These are phyloP conservation scores for Boletus reticuloceps DNA, from an alignment of 768 basidiomycete species.

Conservation along the genomic window DNA sequence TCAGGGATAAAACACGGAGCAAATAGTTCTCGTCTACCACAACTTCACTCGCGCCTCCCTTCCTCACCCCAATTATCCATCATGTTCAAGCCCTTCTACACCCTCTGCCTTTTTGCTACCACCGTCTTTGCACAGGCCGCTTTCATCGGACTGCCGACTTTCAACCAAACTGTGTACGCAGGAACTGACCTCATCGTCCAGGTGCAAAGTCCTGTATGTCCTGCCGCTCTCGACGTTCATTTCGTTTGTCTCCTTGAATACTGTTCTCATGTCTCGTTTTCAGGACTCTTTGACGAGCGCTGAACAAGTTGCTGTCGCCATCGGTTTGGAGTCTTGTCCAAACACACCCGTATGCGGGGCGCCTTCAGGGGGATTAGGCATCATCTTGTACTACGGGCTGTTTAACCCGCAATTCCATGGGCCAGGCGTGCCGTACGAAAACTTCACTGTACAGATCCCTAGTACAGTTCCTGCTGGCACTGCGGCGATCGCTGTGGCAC, in stretches of 20 bases:
- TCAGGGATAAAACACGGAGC: constrained; percentile 5
- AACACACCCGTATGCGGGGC: constrained; percentile 17
- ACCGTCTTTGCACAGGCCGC: constrained; percentile 41
- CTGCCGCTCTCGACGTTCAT: neutral
- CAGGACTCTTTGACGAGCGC: constrained; percentile 39
- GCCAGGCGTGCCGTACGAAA: constrained; percentile 37
- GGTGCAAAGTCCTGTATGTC: constrained; percentile 46
- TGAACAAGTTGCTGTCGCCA: constrained; percentile 44
- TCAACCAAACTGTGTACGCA: constrained; percentile 27
- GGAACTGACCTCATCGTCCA: constrained; percentile 43
- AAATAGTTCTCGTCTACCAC: neutral
- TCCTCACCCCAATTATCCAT: neutral
- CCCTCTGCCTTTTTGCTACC: constrained; percentile 29
- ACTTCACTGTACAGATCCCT: constrained; percentile 44
- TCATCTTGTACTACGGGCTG: constrained; percentile 46
- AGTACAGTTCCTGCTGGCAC: constrained; percentile 22
- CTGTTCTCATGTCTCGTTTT: neutral
- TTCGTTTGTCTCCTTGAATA: neutral
- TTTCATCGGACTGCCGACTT: constrained; percentile 38
- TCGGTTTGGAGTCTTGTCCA: constrained; percentile 43
- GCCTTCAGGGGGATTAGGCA: constrained; percentile 35
- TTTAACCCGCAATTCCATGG: constrained; percentile 35
- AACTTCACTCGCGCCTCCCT: neutral
- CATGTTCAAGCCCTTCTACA: constrained; percentile 18
- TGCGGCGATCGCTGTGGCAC: constrained; percentile 37